These are phyloP conservation scores for Musa itinerans DNA, from an alignment of 176 grass and related monocot genomes.

Conservation along the genomic window DNA sequence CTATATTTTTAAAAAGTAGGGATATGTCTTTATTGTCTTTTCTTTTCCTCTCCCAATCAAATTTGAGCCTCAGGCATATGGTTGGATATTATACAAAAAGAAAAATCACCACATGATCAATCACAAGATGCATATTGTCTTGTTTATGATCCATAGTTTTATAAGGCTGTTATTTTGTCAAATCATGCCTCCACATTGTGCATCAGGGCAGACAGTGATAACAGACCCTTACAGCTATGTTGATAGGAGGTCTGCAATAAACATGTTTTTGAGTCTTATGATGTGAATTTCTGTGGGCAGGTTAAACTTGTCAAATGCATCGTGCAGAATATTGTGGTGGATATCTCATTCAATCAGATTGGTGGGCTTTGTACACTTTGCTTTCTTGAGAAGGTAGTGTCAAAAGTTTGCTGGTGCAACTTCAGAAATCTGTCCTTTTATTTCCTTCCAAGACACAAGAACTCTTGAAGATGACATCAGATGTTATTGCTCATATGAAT, in stretches of 20 bases:
- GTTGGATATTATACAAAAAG: too few species aligned
- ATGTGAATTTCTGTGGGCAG: slow-evolving; percentile 31
- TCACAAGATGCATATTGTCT: not conserved
- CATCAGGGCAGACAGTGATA: too few species aligned
- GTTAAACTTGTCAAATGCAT: slow-evolving; percentile 93
- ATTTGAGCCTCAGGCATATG: too few species aligned
- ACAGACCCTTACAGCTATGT: not conserved
- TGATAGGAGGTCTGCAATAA: not conserved
- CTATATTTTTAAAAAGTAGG: too few species aligned
- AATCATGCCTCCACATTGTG: too few species aligned
- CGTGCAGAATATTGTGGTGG: slow-evolving; percentile 83
- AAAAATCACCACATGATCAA: not conserved
- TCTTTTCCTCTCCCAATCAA: too few species aligned
- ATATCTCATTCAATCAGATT: slow-evolving; percentile 94
- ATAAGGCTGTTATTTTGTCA: too few species aligned
- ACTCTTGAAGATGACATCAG: not conserved
- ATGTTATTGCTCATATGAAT: not conserved
- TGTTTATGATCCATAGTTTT: not conserved
- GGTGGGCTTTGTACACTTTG: slow-evolving; percentile 81
- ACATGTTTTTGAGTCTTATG: not conserved
- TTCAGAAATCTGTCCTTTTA: not conserved
- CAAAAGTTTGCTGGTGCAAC: not conserved
- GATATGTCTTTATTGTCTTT: too few species aligned
- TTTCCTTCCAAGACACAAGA: not conserved
- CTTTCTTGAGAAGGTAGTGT: slow-evolving; percentile 77